These are phyloP conservation scores for Ustanciosporium gigantosporum DNA, from an alignment of 1,284 basidiomycete genomes.

Conservation along the genomic window DNA sequence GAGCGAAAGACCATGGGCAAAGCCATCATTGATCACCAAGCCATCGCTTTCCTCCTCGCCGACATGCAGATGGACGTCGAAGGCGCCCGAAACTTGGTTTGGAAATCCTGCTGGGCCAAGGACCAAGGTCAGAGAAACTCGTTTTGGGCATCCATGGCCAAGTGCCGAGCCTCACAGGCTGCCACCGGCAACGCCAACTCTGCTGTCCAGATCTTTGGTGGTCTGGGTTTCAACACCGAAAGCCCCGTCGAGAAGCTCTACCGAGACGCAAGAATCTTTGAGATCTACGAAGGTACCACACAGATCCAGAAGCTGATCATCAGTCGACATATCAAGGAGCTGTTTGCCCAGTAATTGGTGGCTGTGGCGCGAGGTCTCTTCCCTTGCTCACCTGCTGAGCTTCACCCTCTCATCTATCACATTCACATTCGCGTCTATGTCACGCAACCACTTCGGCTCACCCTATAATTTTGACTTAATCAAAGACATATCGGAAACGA, in stretches of 20 bases:
- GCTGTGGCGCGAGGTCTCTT: too few relatives aligned
- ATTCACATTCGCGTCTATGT: too few relatives aligned
- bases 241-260: constrained; percentile 67
- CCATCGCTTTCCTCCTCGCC: constrained; percentile 66
- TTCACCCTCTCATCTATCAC: too few relatives aligned
- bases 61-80: constrained; percentile 67
- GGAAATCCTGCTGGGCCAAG: constrained; percentile 65
- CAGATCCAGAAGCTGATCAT: constrained; percentile 59
- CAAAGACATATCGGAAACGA: too few relatives aligned
- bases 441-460: too few relatives aligned
- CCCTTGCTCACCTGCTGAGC: too few relatives aligned
- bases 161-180: constrained; percentile 63
- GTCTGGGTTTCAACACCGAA: constrained; percentile 67
- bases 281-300: constrained; percentile 58
- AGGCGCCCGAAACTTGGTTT: constrained; percentile 64
- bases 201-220: constrained; percentile 64
- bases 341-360: constrained; percentile 41
- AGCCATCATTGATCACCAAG: constrained; percentile 67
- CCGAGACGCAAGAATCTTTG: constrained; percentile 59
- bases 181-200: constrained; percentile 46
- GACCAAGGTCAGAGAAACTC: constrained; percentile 65
- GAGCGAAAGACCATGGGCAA: constrained; percentile 67
- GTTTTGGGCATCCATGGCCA: constrained; percentile 67
- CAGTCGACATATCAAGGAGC: constrained; percentile 52
- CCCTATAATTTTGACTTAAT: too few relatives aligned